Evolutionary conservation across 177 flowering plant genomes (phyloP).

Genomic region (Vitis hybrid): DNA sequence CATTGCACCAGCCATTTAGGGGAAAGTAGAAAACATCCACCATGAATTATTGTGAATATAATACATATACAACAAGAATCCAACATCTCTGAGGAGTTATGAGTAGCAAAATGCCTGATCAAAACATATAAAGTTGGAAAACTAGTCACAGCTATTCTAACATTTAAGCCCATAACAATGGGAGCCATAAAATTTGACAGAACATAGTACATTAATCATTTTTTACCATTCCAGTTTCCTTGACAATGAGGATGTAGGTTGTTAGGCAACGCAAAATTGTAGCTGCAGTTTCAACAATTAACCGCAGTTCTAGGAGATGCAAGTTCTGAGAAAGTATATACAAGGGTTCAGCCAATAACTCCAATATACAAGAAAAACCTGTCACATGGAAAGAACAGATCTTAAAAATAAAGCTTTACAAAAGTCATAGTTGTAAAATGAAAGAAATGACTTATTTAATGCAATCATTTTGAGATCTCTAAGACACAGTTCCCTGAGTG

Average conservation of each 20-base stretch:
- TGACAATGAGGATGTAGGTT: conserved; percentile 62
- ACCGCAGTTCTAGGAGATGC: conserved; percentile 65
- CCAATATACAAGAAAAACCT: conserved; percentile 91
- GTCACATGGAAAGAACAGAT: conserved; percentile 19
- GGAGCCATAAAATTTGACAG: neutral
- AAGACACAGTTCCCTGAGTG: no score
- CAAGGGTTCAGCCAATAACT: conserved; percentile 88
- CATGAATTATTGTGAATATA: neutral
- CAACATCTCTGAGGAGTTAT: no score
- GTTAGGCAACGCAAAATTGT: conserved; percentile 77
- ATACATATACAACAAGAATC: neutral
- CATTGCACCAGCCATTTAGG: neutral
- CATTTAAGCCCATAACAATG: neutral
- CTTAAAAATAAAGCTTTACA: neutral
- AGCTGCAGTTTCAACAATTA: conserved; percentile 74
- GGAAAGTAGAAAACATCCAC: neutral
- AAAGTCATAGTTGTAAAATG: neutral
- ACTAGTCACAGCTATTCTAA: neutral
- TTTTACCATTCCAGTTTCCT: conserved; percentile 53
- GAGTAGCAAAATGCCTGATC: no score
- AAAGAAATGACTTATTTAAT: neutral
- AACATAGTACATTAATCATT: neutral
- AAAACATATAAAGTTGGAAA: neutral
- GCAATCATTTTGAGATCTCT: neutral
- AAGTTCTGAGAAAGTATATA: conserved; percentile 91